Evolutionary conservation across 2,329 filamentous ascomycete species (phyloP).

Genomic region (Aplosporella prunicola): DNA sequence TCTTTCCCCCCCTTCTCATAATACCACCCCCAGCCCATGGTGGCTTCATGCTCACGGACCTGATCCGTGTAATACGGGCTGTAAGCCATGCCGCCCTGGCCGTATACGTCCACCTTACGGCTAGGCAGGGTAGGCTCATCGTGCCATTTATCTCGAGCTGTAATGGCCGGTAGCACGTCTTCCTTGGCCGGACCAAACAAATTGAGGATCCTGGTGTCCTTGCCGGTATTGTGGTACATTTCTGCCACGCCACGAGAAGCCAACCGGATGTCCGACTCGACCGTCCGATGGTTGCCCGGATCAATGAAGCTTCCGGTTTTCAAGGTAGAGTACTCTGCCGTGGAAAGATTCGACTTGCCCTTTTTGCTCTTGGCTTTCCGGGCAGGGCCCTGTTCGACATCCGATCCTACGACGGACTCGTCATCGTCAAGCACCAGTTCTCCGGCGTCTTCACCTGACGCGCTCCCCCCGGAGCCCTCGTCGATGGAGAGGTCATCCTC

Average conservation of each 20-base stretch:
- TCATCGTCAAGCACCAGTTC: constrained; percentile 15
- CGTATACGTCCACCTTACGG: constrained; percentile 25
- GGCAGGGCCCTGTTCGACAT: neutral
- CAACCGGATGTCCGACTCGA: constrained; percentile 2
- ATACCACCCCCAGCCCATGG: constrained; percentile 46
- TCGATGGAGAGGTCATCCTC: constrained; percentile 12
- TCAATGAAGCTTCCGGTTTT: constrained; percentile 15
- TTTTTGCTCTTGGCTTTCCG: constrained; percentile 5
- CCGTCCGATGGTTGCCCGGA: constrained; percentile 3
- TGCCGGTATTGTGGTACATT: constrained; percentile 23
- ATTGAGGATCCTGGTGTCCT: constrained; percentile 37
- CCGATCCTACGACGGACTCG: constrained; percentile 15
- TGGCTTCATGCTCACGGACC: constrained; percentile 36
- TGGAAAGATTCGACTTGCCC: constrained; percentile 4
- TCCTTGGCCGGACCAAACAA: constrained; percentile 43
- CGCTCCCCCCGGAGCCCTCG: constrained; percentile 1
- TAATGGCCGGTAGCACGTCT: constrained; percentile 40
- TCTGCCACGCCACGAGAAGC: constrained; percentile 20
- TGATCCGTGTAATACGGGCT: constrained; percentile 36
- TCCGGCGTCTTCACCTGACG: constrained; percentile 10
- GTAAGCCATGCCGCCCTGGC: constrained; percentile 30
- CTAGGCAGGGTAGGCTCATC: constrained; percentile 44
- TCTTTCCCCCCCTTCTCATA: constrained; percentile 31
- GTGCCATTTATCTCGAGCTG: constrained; percentile 43
- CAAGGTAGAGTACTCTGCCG: constrained; percentile 14